Percentiles rank a stretch among this genome's conserved stretches.
Conservation (phyloP, 2,329 filamentous ascomycete species). For the Conoideocrella luteorostrata region DNA sequence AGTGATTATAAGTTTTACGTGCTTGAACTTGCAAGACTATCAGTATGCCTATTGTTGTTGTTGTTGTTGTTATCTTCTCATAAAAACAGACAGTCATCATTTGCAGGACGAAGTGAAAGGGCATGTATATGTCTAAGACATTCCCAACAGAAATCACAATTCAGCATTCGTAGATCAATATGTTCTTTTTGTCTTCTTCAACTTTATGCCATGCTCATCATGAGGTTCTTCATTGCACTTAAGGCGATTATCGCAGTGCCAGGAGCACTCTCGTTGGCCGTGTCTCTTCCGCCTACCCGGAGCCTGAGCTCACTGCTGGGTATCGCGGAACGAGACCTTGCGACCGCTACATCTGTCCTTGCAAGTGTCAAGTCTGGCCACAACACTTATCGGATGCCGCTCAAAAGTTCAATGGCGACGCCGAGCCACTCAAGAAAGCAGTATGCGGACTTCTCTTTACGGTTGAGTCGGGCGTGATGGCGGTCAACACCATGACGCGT, state of each 20-base stretch:
- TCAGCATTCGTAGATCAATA: too few species aligned
- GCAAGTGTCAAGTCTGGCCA: conserved; percentile 10
- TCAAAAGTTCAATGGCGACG: conserved; percentile 9
- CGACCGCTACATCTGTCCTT: conserved; percentile 11
- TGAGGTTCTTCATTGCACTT: not conserved
- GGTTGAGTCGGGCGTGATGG: conserved; percentile 8
- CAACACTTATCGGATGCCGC: conserved; percentile 5
- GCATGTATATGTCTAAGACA: too few species aligned
- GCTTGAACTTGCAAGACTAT: too few species aligned
- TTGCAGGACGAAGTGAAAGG: too few species aligned
- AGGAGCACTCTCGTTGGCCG: not conserved
- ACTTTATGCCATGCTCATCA: too few species aligned
- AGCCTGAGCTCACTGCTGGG: not conserved
- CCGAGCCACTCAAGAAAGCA: conserved; percentile 3
- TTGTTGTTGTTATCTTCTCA: too few species aligned
- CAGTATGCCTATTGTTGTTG: too few species aligned
- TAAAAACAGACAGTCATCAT: too few species aligned
- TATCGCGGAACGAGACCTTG: conserved; percentile 8
- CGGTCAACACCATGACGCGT: conserved; percentile 8
- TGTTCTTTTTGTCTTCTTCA: too few species aligned
- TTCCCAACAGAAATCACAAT: too few species aligned
- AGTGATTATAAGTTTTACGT: too few species aligned
- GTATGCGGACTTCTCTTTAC: conserved; percentile 6
- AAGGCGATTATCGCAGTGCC: not conserved
- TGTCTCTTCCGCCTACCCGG: not conserved